phyloP scores from a whole-genome alignment of 306 rosid genomes.

The Crotalaria pallida region DNA sequence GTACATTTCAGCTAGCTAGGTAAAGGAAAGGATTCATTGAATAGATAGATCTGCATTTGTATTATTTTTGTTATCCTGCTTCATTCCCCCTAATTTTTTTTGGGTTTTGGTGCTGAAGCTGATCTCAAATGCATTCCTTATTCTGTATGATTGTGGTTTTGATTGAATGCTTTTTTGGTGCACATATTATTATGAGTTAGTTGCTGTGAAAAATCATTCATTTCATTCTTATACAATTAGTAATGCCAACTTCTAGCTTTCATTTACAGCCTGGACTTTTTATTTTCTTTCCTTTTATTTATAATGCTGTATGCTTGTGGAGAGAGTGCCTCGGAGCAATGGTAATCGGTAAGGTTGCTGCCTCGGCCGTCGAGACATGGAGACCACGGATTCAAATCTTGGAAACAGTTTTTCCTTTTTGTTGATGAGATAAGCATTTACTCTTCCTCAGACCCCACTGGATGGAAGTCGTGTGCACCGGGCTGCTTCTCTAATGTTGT shows the following conservation, averaged over 20 bases:
- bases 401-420: no score
- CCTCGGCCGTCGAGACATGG: no score
- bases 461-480: no score
- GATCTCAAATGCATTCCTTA: background rate
- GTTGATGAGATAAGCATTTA: no score
- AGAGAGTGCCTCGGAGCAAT: no score
- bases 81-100: background rate
- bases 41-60: conserved; percentile 6
- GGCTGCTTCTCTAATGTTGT: no score
- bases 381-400: no score
- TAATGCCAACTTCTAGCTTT: background rate
- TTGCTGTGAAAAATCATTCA: background rate
- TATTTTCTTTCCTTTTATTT: no score
- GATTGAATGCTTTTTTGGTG: background rate
- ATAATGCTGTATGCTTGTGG: no score
- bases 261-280: background rate
- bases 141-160: background rate
- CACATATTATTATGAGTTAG: background rate
- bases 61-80: background rate
- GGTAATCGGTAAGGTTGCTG: no score
- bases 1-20: background rate
- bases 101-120: background rate
- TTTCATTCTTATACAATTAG: background rate
- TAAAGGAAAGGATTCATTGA: no score
- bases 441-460: no score